These are phyloP conservation scores for Plasmodium gonderi DNA, from an alignment of 169 alveolate species.

Conservation along the genomic window DNA sequence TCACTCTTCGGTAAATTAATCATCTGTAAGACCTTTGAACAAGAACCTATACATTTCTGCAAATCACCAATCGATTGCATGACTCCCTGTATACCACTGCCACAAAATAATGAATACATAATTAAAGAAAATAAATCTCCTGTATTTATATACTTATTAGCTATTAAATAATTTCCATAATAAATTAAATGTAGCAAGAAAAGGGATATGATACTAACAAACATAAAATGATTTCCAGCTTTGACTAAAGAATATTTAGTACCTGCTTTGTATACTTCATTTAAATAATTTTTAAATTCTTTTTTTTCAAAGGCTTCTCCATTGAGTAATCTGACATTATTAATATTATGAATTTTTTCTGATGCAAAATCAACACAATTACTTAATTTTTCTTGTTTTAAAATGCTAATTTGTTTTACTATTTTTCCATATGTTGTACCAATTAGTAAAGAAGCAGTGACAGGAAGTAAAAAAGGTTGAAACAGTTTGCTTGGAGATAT, in stretches of 20 bases:
- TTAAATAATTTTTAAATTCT: slow-evolving; percentile 46
- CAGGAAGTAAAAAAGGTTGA: slow-evolving; percentile 47
- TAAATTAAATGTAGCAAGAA: slow-evolving; percentile 48
- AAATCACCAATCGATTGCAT: slow-evolving; percentile 76
- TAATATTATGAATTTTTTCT: slow-evolving; percentile 48
- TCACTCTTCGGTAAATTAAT: slow-evolving; percentile 54
- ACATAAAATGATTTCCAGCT: slow-evolving; percentile 63
- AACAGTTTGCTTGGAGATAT: slow-evolving; percentile 60
- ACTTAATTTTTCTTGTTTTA: slow-evolving; percentile 61
- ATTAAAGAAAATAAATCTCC: slow-evolving; percentile 83
- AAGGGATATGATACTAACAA: slow-evolving; percentile 50
- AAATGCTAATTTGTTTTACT: slow-evolving; percentile 38
- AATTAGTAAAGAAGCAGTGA: slow-evolving; percentile 26
- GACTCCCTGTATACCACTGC: slow-evolving; percentile 79
- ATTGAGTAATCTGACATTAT: slow-evolving; percentile 38
- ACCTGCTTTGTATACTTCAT: slow-evolving; percentile 65
- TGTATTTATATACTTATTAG: slow-evolving; percentile 70
- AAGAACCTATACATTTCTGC: slow-evolving; percentile 79
- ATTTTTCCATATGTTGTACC: slow-evolving; percentile 62
- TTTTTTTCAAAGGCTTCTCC: slow-evolving; percentile 66
- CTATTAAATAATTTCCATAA: slow-evolving; percentile 70
- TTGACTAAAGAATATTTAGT: slow-evolving; percentile 32
- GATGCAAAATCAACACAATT: slow-evolving; percentile 58
- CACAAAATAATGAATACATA: slow-evolving; percentile 79
- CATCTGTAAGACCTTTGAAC: slow-evolving; percentile 66